Conservation (phyloP, 2,329 filamentous ascomycete genomes). For the Fusarium verrucosum region DNA sequence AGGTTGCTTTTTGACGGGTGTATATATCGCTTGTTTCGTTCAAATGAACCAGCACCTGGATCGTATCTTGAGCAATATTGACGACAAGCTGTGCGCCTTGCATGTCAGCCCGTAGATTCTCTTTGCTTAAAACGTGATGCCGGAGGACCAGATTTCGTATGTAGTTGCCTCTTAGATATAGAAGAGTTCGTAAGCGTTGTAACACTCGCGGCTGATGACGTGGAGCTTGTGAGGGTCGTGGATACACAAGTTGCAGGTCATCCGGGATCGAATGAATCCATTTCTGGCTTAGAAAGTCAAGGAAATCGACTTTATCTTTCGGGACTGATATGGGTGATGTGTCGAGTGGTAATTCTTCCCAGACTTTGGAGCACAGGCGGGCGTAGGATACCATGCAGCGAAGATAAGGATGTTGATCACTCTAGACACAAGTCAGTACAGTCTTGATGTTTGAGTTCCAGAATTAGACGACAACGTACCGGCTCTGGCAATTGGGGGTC, state of each 20-base stretch:
- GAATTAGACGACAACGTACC: background rate
- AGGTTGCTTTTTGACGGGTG: background rate
- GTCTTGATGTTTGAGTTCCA: too few relatives aligned
- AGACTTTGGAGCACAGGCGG: constrained; percentile 1
- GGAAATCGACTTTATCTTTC: constrained; percentile 10
- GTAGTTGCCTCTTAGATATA: constrained; percentile 5
- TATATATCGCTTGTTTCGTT: constrained; percentile 16
- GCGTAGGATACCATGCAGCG: constrained; percentile 6
- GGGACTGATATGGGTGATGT: background rate
- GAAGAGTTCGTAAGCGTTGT: background rate
- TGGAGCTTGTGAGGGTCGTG: constrained; percentile 10
- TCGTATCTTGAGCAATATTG: constrained; percentile 4
- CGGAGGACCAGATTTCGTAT: background rate
- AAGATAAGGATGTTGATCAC: constrained; percentile 1
- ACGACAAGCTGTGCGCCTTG: constrained; percentile 6
- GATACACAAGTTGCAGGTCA: constrained; percentile 4
- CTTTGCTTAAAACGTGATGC: background rate
- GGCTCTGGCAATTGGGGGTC: constrained; percentile 5
- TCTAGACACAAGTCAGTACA: background rate
- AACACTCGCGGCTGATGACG: background rate
- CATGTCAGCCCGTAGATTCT: background rate
- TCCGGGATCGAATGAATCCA: constrained; percentile 12
- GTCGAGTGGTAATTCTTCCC: constrained; percentile 8
- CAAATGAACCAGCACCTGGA: constrained; percentile 4
- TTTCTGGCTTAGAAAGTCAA: constrained; percentile 13